Evolutionary conservation across 805 yeast genomes (phyloP).

Genomic region (Blastobotrys chiropterorum): DNA sequence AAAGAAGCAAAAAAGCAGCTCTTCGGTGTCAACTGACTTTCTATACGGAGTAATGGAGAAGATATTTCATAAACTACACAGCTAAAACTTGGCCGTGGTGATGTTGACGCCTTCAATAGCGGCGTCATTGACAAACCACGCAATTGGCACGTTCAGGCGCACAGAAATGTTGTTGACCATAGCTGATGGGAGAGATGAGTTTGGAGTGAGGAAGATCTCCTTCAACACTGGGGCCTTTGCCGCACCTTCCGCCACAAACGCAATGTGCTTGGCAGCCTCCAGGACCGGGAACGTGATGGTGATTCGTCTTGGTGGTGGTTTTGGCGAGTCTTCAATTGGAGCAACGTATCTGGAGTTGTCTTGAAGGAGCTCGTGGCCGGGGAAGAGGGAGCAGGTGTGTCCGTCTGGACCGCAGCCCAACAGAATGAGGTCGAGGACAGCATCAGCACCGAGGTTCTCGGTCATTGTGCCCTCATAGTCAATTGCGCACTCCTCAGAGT

Average conservation of each 20-base stretch:
- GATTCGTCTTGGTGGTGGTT: conserved; percentile 90
- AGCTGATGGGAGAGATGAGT: conserved; percentile 52
- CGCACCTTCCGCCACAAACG: conserved; percentile 87
- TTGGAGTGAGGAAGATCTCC: conserved; percentile 52
- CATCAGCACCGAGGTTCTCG: conserved; percentile 37
- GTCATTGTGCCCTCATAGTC: conserved; percentile 61
- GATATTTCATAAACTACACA: too few species aligned
- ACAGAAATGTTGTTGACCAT: conserved; percentile 54
- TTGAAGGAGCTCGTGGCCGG: conserved; percentile 63
- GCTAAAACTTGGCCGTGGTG: conserved; percentile 6
- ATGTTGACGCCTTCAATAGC: conserved; percentile 58
- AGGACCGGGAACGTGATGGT: conserved; percentile 80
- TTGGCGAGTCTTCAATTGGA: conserved; percentile 75
- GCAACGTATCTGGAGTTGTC: conserved; percentile 52
- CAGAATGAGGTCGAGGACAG: conserved; percentile 58
- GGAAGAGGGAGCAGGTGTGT: conserved; percentile 90
- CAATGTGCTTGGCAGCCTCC: conserved; percentile 46
- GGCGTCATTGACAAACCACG: conserved; percentile 80
- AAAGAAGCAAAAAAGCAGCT: too few species aligned
- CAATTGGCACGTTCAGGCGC: conserved; percentile 40
- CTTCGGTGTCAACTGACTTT: too few species aligned
- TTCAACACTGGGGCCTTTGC: conserved; percentile 69
- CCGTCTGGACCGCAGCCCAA: conserved; percentile 96
- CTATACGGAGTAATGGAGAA: too few species aligned
- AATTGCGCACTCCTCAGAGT: conserved; percentile 50